Base-by-base conservation (phyloP, 2,329 filamentous ascomycete genomes). In the Sporothrix phasma region DNA sequence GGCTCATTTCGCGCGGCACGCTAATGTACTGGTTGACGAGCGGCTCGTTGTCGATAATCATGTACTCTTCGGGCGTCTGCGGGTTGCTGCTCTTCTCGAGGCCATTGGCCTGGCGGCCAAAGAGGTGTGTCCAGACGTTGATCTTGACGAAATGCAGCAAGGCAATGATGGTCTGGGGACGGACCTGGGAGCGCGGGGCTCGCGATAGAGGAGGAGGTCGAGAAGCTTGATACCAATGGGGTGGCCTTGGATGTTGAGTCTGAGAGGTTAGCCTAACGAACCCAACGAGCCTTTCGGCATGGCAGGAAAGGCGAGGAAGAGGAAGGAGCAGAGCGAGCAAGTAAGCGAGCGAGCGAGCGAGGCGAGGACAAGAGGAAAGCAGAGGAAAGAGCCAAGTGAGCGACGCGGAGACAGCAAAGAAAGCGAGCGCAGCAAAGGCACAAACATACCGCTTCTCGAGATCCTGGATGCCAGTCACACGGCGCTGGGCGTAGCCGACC, bases 21-120 rank as follows among this genome's bases (percentile, higher is more conserved):
- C 87, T 91, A 73, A 99, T 89, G 78, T 94, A 97, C 67, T 88
- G 88, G 76, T 97, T 97, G 45, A 97, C 93, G 60, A 97, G 81
- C 24, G 94, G 94, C 74, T 97, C 94, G 77, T 99, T 97, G 78
- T 99, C 94, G 71, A 92, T 90, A 71, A 99, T 94, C 93, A 99
- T 97, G 80, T 97, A 99, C 79, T 97, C 93, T 70, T 94, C 91
- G 8, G 90, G 88, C 61, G 92, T 93, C 62, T 87, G 84, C 8
- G 89, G 87, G 71, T 90, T 88, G 62, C 86, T 86, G 65, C 87
- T 90, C 77, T 94, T 92, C 78, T 99, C 94, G 65, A 99, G 86
- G 19, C 91, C 89, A 77, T 97, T 93, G 31, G 94, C 94, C 64
- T 92, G 88, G 1, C 93, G 88, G 43, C 85, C 87, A 76, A 99